Conservation (phyloP, 306 rosid species). For the Dryas drummondii region DNA sequence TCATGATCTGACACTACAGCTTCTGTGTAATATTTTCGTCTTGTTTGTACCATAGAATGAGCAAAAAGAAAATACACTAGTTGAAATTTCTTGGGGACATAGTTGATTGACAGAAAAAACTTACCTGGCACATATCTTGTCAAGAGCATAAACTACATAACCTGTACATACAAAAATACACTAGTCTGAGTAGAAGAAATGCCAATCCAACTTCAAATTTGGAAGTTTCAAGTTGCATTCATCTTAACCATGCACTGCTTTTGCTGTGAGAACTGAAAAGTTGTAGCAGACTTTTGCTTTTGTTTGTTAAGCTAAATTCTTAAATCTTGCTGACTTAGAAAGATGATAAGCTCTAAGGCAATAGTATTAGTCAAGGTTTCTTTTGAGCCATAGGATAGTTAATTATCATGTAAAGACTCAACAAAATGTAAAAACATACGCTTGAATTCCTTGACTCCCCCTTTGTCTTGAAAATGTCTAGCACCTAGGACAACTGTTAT, state of each 20-base stretch:
- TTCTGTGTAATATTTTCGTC: background rate
- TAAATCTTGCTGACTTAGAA: background rate
- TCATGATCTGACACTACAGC: background rate
- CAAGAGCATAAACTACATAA: conserved; percentile 42
- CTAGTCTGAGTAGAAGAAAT: background rate
- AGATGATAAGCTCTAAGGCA: background rate
- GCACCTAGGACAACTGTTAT: conserved; percentile 45
- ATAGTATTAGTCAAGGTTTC: background rate
- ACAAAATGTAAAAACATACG: conserved; percentile 26
- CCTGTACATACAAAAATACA: conserved; percentile 33
- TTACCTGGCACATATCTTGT: conserved; percentile 55
- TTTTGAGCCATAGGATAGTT: background rate
- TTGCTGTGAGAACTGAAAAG: background rate
- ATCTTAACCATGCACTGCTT: background rate
- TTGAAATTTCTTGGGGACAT: background rate
- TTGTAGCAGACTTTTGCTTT: background rate
- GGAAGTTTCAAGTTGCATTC: background rate
- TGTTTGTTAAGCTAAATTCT: background rate
- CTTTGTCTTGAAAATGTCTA: conserved; percentile 50
- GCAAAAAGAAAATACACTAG: too few species aligned
- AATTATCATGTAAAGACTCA: background rate
- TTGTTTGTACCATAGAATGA: background rate
- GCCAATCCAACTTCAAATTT: background rate
- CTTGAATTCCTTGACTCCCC: conserved; percentile 42
- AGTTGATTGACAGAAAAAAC: background rate